Conservation (phyloP, 306 rosid genomes). For the Echinosophora koreensis region DNA sequence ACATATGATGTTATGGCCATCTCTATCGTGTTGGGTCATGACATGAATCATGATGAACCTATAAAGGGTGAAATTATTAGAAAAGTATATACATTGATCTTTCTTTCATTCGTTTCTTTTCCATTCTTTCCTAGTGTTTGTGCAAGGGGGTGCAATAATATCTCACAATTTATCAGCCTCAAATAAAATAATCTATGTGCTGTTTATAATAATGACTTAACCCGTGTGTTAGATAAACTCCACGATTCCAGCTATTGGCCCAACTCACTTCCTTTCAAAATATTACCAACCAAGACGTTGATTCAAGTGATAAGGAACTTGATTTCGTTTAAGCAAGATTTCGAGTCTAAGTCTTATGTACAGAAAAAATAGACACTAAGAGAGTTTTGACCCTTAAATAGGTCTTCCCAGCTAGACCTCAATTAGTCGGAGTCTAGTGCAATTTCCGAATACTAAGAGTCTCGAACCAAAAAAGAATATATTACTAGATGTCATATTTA, state of each 20-base stretch:
- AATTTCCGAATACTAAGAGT: too few relatives aligned
- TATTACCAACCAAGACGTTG: background rate
- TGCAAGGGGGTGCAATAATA: background rate
- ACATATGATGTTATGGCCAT: constrained; percentile 4
- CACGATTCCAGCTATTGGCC: background rate
- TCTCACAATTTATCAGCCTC: constrained; percentile 8
- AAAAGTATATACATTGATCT: background rate
- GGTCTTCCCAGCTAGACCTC: too few relatives aligned
- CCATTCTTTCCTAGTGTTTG: background rate
- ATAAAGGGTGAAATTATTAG: background rate
- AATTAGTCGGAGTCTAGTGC: too few relatives aligned
- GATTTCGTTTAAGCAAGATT: too few relatives aligned
- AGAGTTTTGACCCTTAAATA: too few relatives aligned
- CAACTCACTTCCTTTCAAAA: background rate
- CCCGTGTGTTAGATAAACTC: background rate
- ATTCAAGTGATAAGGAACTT: too few relatives aligned
- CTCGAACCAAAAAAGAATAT: too few relatives aligned
- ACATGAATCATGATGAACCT: constrained; percentile 14
- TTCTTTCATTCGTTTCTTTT: background rate
- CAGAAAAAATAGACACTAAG: too few relatives aligned
- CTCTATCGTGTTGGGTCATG: constrained; percentile 18
- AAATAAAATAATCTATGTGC: constrained; percentile 3
- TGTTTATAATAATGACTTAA: background rate
- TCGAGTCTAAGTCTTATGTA: too few relatives aligned
- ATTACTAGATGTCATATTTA: background rate